These are phyloP conservation scores for Pestalotiopsis sp. DNA, from an alignment of 2,329 filamentous ascomycete species.

Conservation along the genomic window DNA sequence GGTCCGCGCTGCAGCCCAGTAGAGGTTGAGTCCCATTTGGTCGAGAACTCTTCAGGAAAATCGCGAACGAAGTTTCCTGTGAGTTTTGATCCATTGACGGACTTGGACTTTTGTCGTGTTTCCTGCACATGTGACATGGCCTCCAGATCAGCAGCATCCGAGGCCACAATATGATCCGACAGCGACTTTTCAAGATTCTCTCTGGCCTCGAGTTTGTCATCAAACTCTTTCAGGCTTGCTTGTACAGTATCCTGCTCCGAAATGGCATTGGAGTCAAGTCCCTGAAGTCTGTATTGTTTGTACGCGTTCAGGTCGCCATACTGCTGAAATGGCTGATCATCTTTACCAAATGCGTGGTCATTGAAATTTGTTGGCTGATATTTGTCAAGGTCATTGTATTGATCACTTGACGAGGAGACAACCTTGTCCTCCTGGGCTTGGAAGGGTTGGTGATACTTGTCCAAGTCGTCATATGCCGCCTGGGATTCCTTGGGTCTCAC, in stretches of 20 bases:
- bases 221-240: slow-evolving; percentile 41
- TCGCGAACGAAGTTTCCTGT: slow-evolving; percentile 54
- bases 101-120: slow-evolving; percentile 23
- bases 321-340: slow-evolving; percentile 30
- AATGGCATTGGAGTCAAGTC: slow-evolving; percentile 34
- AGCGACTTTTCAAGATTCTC: slow-evolving; percentile 33
- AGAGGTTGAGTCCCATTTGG: slow-evolving; percentile 39
- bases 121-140: slow-evolving; percentile 26
- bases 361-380: slow-evolving; percentile 34
- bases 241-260: slow-evolving; percentile 35
- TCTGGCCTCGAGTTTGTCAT: slow-evolving; percentile 34
- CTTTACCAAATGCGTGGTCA: slow-evolving; percentile 22
- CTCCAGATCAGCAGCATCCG: slow-evolving; percentile 32
- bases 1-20: slow-evolving; percentile 19
- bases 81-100: slow-evolving; percentile 29
- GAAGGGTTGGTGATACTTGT: slow-evolving; percentile 35
- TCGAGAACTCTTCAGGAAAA: slow-evolving; percentile 55
- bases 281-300: slow-evolving; percentile 37
- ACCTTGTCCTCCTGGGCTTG: slow-evolving; percentile 31
- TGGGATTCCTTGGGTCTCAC: slow-evolving; percentile 29
- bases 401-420: slow-evolving; percentile 20
- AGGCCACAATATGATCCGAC: slow-evolving; percentile 29
- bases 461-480: slow-evolving; percentile 44
- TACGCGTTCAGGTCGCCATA: slow-evolving; percentile 47
- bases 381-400: slow-evolving; percentile 42